Evolutionary conservation across 2,329 filamentous ascomycete genomes (phyloP).

Genomic region (Ceratocystis colombiana): DNA sequence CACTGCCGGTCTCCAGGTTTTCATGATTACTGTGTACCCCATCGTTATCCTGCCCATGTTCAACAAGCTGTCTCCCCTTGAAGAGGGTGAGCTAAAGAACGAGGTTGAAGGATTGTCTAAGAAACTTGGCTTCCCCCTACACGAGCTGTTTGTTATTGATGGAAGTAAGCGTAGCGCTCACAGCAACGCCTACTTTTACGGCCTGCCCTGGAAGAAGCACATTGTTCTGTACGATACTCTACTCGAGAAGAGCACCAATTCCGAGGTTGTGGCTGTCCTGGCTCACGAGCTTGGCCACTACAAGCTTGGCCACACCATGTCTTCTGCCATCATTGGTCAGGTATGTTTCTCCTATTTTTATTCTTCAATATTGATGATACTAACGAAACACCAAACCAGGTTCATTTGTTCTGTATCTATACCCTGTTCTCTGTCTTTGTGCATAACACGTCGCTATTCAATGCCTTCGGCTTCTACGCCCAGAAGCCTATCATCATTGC

Average conservation of each 20-base stretch:
- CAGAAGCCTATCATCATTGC: slow-evolving; percentile 90
- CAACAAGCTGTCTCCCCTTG: slow-evolving; percentile 92
- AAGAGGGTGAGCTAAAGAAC: slow-evolving; percentile 78
- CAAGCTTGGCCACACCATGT: slow-evolving; percentile 81
- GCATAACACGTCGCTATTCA: slow-evolving; percentile 84
- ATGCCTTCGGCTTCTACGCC: slow-evolving; percentile 76
- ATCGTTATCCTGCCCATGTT: slow-evolving; percentile 89
- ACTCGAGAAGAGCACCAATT: slow-evolving; percentile 83
- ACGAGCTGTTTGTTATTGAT: slow-evolving; percentile 89
- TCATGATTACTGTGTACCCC: slow-evolving; percentile 93
- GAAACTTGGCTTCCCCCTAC: slow-evolving; percentile 79
- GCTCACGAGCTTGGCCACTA: slow-evolving; percentile 96
- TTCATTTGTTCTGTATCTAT: slow-evolving; percentile 94
- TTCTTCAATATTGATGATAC: slow-evolving; percentile 32
- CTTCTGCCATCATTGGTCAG: slow-evolving; percentile 35
- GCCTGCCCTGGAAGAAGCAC: slow-evolving; percentile 98
- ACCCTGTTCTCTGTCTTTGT: slow-evolving; percentile 94
- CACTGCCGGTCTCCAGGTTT: slow-evolving; percentile 76
- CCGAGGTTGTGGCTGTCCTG: slow-evolving; percentile 89
- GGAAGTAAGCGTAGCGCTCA: slow-evolving; percentile 79
- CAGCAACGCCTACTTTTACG: slow-evolving; percentile 92
- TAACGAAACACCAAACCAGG: slow-evolving; percentile 40
- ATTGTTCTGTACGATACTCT: slow-evolving; percentile 98
- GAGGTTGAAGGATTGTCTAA: slow-evolving; percentile 75
- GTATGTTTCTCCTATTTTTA: slow-evolving; percentile 73